Base-by-base conservation (phyloP, 2,329 filamentous ascomycete genomes). In the Trichophyton verrucosum region DNA sequence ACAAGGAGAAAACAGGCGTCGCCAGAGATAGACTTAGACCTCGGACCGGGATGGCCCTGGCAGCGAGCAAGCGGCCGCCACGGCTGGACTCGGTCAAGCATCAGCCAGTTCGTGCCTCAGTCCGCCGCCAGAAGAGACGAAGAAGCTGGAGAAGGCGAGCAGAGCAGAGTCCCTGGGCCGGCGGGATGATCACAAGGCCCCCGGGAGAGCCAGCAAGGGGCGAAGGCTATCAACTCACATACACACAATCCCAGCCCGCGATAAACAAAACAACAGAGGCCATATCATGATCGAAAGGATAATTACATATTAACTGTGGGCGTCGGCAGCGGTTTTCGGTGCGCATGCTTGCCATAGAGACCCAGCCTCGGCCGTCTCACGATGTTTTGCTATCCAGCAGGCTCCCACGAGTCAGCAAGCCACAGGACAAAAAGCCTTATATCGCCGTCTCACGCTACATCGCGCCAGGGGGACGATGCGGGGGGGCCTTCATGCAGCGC, bases 81-180 rank as follows among this genome's bases (percentile, higher is more conserved):
- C 49, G 49, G 49, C 49, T 55, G 49, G 49, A 55, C 49, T 55
- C 49, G 49, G 49, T 27, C 49, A 49, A 49, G 46, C 46, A 49
- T 49, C 17, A 49, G 24, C 24, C 24, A 27, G 46, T 49, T 27
- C 46, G 20, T 47, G 5, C 9, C 46, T 22, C 22, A 24, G 20
- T 49, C 46, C 9, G 20, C 11, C 20, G 20, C 46, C 46, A 49
- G 46, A 49, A 47, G 20, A 11, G 44, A 11, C 17, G 46, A 22
- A 24, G 20, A 49, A 49, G 46, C 17, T 22, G n/a, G n/a, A n/a
- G 15, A 20, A 8, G 11, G 2, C 44, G 17, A 47, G n/a, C 46
- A 49, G 40, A 44, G n/a, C 8, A 36, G 33, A 1, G 33, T 36
- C 24, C 24, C 24, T 27, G 24, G 24, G 24, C 24, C 5, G 24